Evolutionary conservation across 495 filamentous ascomycete species (phyloP), one percentile per base, ranked within the genome.

Genomic region (Penicillium paradoxum): DNA sequence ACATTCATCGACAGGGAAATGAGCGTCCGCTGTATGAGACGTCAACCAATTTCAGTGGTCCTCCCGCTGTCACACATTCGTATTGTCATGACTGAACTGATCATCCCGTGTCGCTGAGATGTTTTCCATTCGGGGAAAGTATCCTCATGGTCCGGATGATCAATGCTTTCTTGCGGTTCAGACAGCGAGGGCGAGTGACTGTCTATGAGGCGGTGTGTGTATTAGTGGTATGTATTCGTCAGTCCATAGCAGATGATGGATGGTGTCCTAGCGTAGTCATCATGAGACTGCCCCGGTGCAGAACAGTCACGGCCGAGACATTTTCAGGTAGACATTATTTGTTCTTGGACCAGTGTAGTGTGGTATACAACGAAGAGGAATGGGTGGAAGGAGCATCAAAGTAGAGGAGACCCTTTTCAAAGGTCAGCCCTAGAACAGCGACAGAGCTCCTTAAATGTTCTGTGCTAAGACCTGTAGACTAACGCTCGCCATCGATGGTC

Each of bases 401-500:
- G 34, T n/a, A 47, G 24, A 27, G 39, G 21, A 27, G 18, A 24
- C 45, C 18, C 30, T 47, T 15, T 17, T n/a, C 9, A 7, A 3
- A 34, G 36, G 34, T n/a, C n/a, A n/a, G 44, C 17, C 24, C 7
- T 27, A 7, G 24, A 54, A 22, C 45, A 45, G 56, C 25, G 56
- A 54, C 32, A 44, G 25, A 39, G 51, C 40, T 45, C 48, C 49
- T 54, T 66, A 66, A 61, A 66, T 58, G 63, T 41, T 11, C 13
- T 5, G 22, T 55, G 70, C 70, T 68, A 73, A 73, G 70, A 59
- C 53, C 44, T 34, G 40, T 60, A 56, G 59, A 43, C 36, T 32
- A 11, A 42, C 49, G 58, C 54, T 70, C 70, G 70, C 70, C 58
- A 73, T 73, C 57, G 62, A 48, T 49, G 53, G 45, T 38, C 53